phyloP scores from a whole-genome alignment of 2,329 filamentous ascomycete species.

The Xylaria sp. region DNA sequence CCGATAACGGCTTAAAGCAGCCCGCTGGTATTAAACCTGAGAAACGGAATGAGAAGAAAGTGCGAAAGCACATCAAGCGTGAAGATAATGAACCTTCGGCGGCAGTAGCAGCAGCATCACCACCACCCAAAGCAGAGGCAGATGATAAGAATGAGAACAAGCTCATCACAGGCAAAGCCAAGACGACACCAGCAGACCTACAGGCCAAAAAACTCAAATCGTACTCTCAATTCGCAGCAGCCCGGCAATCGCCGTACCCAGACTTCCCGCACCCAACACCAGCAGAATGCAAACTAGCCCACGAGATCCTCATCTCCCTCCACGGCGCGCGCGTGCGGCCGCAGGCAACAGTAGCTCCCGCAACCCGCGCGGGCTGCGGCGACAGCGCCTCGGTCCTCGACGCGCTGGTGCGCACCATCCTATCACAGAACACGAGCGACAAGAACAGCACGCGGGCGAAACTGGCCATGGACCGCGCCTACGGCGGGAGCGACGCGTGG shows the following conservation, averaged over 20 bases:
- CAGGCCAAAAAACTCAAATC: slow-evolving; percentile 58
- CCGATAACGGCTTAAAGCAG: not conserved
- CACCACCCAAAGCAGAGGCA: slow-evolving; percentile 13
- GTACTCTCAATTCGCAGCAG: slow-evolving; percentile 53
- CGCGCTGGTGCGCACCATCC: slow-evolving; percentile 62
- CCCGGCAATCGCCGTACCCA: slow-evolving; percentile 69
- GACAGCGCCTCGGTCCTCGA: slow-evolving; percentile 63
- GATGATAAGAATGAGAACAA: slow-evolving; percentile 9
- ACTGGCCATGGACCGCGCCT: slow-evolving; percentile 57
- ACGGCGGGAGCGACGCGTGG: slow-evolving; percentile 59
- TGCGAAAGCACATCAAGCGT: slow-evolving; percentile 8
- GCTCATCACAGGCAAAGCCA: not conserved
- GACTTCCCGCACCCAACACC: slow-evolving; percentile 72
- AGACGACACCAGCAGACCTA: slow-evolving; percentile 41
- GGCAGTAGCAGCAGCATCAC: slow-evolving; percentile 1
- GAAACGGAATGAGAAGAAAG: not conserved
- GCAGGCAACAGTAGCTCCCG: slow-evolving; percentile 65
- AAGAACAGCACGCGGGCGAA: slow-evolving; percentile 70
- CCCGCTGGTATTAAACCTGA: not conserved
- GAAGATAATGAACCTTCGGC: slow-evolving; percentile 6
- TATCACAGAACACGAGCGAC: slow-evolving; percentile 65
- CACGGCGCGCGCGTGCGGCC: slow-evolving; percentile 75
- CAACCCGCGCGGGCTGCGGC: slow-evolving; percentile 72
- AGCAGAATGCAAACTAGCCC: slow-evolving; percentile 75
- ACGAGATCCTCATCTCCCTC: slow-evolving; percentile 68